Percentiles rank a stretch among this genome's conserved stretches.
These are phyloP conservation scores for Nematocida displodere DNA, from an alignment of 371 early-diverging fungal genomes.

Conservation along the genomic window DNA sequence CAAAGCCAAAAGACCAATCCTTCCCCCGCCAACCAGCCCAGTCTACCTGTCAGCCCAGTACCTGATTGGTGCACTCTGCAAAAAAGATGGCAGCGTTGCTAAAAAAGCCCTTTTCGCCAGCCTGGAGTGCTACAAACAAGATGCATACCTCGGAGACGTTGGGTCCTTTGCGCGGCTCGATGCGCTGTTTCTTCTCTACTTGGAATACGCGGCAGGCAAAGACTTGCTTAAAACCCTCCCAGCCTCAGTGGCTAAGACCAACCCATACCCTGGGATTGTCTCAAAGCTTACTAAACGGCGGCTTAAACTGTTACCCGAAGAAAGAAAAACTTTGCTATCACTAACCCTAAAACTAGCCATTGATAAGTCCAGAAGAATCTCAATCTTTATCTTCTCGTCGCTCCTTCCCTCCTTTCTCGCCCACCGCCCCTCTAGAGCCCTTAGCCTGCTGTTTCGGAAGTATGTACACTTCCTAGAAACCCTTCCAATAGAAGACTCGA, in stretches of 20 bases:
- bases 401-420: conserved; percentile 14
- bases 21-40: too few relatives aligned
- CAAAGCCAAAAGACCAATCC: too few relatives aligned
- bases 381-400: background rate
- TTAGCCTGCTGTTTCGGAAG: background rate
- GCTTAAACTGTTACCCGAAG: too few relatives aligned
- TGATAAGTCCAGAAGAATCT: conserved; percentile 35
- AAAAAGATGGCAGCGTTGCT: background rate
- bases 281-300: too few relatives aligned
- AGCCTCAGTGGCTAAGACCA: background rate
- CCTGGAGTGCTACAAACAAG: conserved; percentile 14
- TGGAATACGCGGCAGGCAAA: background rate
- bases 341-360: conserved; percentile 7
- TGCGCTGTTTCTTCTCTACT: conserved; percentile 22
- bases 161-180: conserved; percentile 8
- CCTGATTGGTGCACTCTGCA: background rate
- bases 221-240: background rate
- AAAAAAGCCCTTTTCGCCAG: conserved; percentile 10
- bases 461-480: background rate
- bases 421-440: background rate
- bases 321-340: background rate
- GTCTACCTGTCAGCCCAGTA: conserved; percentile 3
- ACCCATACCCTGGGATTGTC: background rate
- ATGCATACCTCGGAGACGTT: conserved; percentile 37
- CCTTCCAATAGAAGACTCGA: background rate